Base-by-base conservation (phyloP, 2,329 filamentous ascomycete species). In the Aspergillus sp. region DNA sequence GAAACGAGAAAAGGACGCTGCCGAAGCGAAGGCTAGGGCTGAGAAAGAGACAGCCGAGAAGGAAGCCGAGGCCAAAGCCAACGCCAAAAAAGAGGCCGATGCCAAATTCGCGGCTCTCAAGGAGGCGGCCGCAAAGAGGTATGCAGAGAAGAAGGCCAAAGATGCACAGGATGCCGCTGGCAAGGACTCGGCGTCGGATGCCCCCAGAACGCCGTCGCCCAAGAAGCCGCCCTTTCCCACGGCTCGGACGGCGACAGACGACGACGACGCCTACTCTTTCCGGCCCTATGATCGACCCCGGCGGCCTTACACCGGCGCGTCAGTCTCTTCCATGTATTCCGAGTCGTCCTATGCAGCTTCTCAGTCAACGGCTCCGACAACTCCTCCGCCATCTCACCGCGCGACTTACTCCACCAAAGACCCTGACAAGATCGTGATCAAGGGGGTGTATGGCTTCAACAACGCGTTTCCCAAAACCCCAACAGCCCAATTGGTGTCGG, bases 371-470 rank as follows among this genome's bases (percentile, higher is more conserved):
- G 73, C 84, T 8, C 78, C 78, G 36, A 93, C 88, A 5, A 85
- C 84, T 4, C 84, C 88, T 6, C 86, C 88, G 11, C 80, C 83
- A 1, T 86, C 82, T 3, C 72, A 80, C 43, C 76, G 83, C 29
- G 78, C 79, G 2, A 75, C 84, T 2, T 96, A 95, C 61, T 74
- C 77, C 22, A 95, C 86, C 16, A 84, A 83, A 44, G 86, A 96
- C 55, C 88, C 89, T 0, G 79, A 93, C 64, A 98, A 98, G 71
- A 91, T 98, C 53, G 80, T 94, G 41, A 89, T 98, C 60, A 82
- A 82, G 52, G 91, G 81, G 8, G 91, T 96, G 3, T 96, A 93
- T 56, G 72, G 82, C 35, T 96, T 93, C 69, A 88, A 86, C 61
- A 91, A 93, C 57, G 75, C 84, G 36, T 93, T 85, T 49, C 78